Percentiles rank a stretch among this genome's conserved stretches.
Evolutionary conservation across 192 early-diverging fungal genomes (phyloP).

Genomic region (Coemansia sp.): DNA sequence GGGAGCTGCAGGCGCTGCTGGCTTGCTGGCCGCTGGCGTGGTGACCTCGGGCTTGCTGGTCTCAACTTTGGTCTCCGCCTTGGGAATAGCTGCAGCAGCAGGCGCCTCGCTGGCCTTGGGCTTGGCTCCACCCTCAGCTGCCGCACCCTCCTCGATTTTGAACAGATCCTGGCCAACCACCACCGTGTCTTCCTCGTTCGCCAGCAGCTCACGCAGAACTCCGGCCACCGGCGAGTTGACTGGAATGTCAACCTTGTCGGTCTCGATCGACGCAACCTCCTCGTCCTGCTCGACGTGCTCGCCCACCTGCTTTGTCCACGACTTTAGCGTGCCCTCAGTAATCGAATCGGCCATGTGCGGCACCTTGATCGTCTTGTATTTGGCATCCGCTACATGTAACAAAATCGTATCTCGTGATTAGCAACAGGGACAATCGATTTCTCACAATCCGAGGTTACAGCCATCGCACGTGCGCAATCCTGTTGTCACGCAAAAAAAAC

Average conservation of each 20-base stretch:
- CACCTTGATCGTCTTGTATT: constrained; percentile 73
- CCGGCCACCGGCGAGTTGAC: constrained; percentile 95
- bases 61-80: background rate
- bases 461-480: background rate
- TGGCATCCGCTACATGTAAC: constrained; percentile 42
- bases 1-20: constrained; percentile 18
- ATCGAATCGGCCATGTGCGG: constrained; percentile 99
- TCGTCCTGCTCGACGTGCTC: constrained; percentile 95
- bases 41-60: constrained; percentile 34
- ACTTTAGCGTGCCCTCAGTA: constrained; percentile 93
- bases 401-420: background rate
- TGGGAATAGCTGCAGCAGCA: constrained; percentile 21
- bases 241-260: constrained; percentile 98
- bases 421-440: background rate
- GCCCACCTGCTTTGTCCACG: constrained; percentile 96
- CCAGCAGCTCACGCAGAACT: constrained; percentile 77
- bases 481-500: background rate
- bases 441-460: constrained; percentile 18
- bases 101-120: constrained; percentile 47
- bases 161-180: constrained; percentile 88
- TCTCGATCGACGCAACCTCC: constrained; percentile 95
- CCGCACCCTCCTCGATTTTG: constrained; percentile 73
- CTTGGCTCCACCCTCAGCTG: constrained; percentile 40
- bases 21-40: constrained; percentile 24
- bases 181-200: constrained; percentile 88